Percentiles rank a stretch among this genome's conserved stretches.
Conservation (phyloP, 352 stramenopile genomes). For the Phytopythium litorale region DNA sequence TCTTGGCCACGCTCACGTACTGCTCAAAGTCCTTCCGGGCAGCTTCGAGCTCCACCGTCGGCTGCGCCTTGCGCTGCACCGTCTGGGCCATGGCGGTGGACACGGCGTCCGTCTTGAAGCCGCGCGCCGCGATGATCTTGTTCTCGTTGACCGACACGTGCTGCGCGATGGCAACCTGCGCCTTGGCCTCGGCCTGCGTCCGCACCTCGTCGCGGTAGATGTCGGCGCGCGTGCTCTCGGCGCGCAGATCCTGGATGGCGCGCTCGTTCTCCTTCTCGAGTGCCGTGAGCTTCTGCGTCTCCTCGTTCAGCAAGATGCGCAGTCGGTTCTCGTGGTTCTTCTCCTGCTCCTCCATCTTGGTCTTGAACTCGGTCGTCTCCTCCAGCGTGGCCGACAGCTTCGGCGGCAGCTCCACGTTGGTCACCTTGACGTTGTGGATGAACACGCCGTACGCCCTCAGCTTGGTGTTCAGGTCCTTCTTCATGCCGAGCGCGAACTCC, state of each 20-base stretch:
- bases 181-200: conserved; percentile 69
- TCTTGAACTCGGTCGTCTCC: conserved; percentile 84
- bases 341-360: conserved; percentile 84
- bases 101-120: conserved; percentile 65
- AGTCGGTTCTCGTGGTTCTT: conserved; percentile 90
- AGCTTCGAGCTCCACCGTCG: too few species aligned
- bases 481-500: conserved; percentile 80
- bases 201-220: conserved; percentile 81
- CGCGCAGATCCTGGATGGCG: conserved; percentile 65
- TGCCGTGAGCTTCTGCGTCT: conserved; percentile 77
- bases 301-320: conserved; percentile 81
- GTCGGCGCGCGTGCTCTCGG: conserved; percentile 51
- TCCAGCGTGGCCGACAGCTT: conserved; percentile 68
- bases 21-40: conserved; percentile 57
- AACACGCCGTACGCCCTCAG: conserved; percentile 67
- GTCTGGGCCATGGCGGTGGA: conserved; percentile 45
- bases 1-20: conserved; percentile 58
- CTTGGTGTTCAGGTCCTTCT: conserved; percentile 79
- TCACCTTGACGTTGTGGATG: conserved; percentile 89
- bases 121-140: conserved; percentile 64
- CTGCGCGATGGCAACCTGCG: conserved; percentile 68
- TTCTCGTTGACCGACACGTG: conserved; percentile 50
- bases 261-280: conserved; percentile 81
- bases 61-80: conserved; percentile 61
- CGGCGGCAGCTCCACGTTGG: conserved; percentile 66